Evolutionary conservation across 2,329 filamentous ascomycete genomes (phyloP), one percentile per base, ranked within the genome.

Genomic region (Hypoxylon sp.): DNA sequence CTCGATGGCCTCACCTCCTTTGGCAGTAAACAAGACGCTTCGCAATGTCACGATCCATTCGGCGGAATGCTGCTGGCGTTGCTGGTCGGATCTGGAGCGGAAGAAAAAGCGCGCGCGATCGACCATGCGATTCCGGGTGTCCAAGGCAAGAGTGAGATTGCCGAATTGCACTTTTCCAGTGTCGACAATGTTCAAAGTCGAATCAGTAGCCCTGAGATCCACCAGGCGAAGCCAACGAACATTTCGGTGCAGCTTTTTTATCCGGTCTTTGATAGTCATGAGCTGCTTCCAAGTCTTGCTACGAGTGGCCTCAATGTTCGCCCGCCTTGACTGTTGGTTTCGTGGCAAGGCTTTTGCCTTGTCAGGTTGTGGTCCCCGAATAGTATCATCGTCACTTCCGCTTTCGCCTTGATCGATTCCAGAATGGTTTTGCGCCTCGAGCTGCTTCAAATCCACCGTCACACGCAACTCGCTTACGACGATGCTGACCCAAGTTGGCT

Each of bases 401-500:
- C 52, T 57, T 19, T 69, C 68, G 21, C 63, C 61, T 27, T 63
- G 51, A 35, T 66, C 68, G 7, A 68, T 67, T 5, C 65, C 68
- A 11, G 53, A 62, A 20, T 66, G 49, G 60, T 78, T 80, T 44
- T 75, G 75, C 17, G 74, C 74, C 60, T 83, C 81, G 30, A 94
- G 72, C 36, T 84, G 81, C 53, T 82, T 81, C 34, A 91, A 76
- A 67, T 99, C 90, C 31, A 97, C 71, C 0, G 90, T 95, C 40
- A 99, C 80, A 38, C 86, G 89, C 38, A 97, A 77, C 68, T 97
- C 94, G 64, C 85, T 90, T 52, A 99, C 74, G 6, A 94, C 89
- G 40, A 99, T 79, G 69, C 92, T 97, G 63, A 96, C 77, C 91
- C 93, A 97, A 57, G 95, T 97, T 32, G 94, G 94, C 70, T 97